Conservation (phyloP, 352 stramenopile genomes). For the Thraustochytrium striatum region DNA sequence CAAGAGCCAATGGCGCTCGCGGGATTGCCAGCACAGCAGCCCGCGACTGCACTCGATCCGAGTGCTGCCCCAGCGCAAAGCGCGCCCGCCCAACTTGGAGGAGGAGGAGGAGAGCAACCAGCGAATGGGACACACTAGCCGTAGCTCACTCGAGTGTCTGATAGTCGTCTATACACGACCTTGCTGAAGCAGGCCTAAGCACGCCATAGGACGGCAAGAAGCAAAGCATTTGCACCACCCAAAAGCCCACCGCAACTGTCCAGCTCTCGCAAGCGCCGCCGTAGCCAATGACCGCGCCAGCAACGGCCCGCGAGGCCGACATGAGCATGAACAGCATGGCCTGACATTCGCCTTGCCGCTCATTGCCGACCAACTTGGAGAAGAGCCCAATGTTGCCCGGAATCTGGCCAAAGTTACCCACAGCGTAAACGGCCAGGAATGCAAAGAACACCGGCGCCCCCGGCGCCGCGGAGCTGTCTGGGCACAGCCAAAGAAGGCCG, state of each 20-base stretch:
- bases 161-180: no score
- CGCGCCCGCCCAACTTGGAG: no score
- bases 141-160: no score
- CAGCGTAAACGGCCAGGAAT: not conserved
- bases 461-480: not conserved
- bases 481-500: not conserved
- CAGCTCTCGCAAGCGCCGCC: not conserved
- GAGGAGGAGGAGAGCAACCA: no score
- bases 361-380: not conserved
- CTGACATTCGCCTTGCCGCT: conserved; percentile 3
- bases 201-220: not conserved
- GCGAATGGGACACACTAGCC: no score
- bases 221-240: not conserved
- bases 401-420: conserved; percentile 23
- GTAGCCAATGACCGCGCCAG: not conserved
- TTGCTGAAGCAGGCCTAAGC: no score
- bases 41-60: no score
- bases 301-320: not conserved
- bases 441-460: not conserved
- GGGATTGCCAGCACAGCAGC: no score
- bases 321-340: conserved; percentile 26
- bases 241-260: not conserved
- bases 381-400: conserved; percentile 30
- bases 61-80: no score
- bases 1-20: no score